Base-by-base conservation (phyloP, 495 filamentous ascomycete species). In the Aspergillus olivimuriae region DNA sequence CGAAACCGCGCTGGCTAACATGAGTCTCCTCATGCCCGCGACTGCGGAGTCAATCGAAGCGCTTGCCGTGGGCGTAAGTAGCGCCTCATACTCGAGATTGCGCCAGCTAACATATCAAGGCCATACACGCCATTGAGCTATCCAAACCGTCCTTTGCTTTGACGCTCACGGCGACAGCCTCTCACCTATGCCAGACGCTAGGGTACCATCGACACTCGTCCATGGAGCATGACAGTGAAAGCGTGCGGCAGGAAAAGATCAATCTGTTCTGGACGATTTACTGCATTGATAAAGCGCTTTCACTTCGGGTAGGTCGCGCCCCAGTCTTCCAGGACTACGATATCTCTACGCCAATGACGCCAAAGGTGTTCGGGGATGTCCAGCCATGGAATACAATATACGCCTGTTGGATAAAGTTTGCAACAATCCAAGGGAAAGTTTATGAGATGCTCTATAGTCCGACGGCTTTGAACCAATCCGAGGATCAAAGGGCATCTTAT, bases 231-330 rank as follows among this genome's bases (percentile, higher is more conserved):
- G 72, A 77, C 31, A 58, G 47, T 3, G 44, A 48, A 0, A 36
- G 56, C 17, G 57, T 66, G 20, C 63, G 60, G 19, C 58, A 69
- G 6, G 44, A 66, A 22, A 66, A 62, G 22, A 55, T 61, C 10
- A 35, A 36, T 17, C 47, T 82, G 8, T 87, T 87, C 53, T 87
- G 82, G 82, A 70, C 76, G 14, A 58, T 73, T 3, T 84, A 85
- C 48, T 70, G 74, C 20, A 56, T 81, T 6, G 72, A 84, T 46
- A 81, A 76, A 46, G 69, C 68, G 10, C 60, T 87, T 17, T 76
- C 82, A 0, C 61, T 87, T n/a, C 75, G 82, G 4, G 61, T 83
- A 10, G 82, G 83, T 1, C 76, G 80, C 4, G 74, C 80, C 0
- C 74, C 78, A 0, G 61, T 68, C 4, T 70, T 84, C 21, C 78